Evolutionary conservation across 2,329 filamentous ascomycete genomes (phyloP).

Genomic region (Byssochlamys sp.): DNA sequence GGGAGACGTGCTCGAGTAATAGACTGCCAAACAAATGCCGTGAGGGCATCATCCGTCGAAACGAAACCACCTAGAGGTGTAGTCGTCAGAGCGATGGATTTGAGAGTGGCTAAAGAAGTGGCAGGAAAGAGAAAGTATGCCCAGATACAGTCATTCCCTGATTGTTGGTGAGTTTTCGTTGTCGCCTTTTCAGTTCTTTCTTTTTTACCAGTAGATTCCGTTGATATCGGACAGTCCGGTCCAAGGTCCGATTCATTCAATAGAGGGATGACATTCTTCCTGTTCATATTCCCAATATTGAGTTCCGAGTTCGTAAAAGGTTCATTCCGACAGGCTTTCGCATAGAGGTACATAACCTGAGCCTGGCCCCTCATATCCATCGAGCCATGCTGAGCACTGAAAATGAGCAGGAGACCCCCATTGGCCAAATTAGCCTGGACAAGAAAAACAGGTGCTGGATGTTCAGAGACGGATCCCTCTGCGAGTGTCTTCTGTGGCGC

Average conservation of each 20-base stretch:
- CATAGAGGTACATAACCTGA: slow-evolving; percentile 38
- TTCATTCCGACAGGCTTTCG: slow-evolving; percentile 40
- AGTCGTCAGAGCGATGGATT: slow-evolving; percentile 26
- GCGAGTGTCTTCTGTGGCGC: slow-evolving; percentile 35
- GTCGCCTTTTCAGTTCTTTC: neutral
- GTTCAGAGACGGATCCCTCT: slow-evolving; percentile 1
- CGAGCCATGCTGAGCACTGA: slow-evolving; percentile 40
- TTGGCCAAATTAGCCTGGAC: slow-evolving; percentile 41
- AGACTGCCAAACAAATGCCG: slow-evolving; percentile 43
- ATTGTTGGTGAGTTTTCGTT: slow-evolving; percentile 22
- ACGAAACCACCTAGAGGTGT: slow-evolving; percentile 29
- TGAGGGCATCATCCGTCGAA: slow-evolving; percentile 47
- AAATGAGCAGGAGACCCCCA: slow-evolving; percentile 43
- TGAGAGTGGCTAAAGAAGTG: slow-evolving; percentile 32
- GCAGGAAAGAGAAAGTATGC: slow-evolving; percentile 37
- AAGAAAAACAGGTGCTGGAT: slow-evolving; percentile 34
- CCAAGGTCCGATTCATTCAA: slow-evolving; percentile 20
- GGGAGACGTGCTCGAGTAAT: slow-evolving; percentile 33
- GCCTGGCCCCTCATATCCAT: slow-evolving; percentile 46
- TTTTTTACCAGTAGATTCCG: slow-evolving; percentile 3
- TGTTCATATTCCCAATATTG: slow-evolving; percentile 32
- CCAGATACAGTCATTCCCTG: slow-evolving; percentile 30
- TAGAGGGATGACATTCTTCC: slow-evolving; percentile 30
- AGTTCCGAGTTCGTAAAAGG: slow-evolving; percentile 40
- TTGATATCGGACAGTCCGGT: neutral